A percentile compares a stretch with the other conserved stretches of the same genome.
These are phyloP conservation scores for Pyrenophora seminiperda DNA, from an alignment of 2,329 filamentous ascomycete species.

Conservation along the genomic window DNA sequence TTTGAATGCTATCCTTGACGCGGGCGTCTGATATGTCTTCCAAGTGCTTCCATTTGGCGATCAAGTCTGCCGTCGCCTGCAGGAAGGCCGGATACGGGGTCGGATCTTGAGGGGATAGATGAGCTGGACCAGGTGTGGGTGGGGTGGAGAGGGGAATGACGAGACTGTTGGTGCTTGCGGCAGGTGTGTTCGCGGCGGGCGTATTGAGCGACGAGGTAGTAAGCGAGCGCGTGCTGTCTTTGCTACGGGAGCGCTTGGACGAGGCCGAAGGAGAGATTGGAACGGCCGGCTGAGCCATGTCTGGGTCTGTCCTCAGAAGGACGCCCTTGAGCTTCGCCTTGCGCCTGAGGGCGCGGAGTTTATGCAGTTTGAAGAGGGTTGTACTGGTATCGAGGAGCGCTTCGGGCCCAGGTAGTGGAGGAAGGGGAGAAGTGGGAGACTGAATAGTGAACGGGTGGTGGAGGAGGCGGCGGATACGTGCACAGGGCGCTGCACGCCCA, in stretches of 20 bases:
- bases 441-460: slow-evolving; percentile 24
- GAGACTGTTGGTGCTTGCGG: slow-evolving; percentile 42
- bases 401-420: slow-evolving; percentile 21
- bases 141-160: slow-evolving; percentile 30
- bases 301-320: slow-evolving; percentile 29
- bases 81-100: slow-evolving; percentile 60
- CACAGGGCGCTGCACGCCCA: slow-evolving; percentile 19
- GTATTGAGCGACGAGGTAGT: slow-evolving; percentile 35
- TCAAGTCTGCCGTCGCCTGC: slow-evolving; percentile 58
- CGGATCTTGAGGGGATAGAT: slow-evolving; percentile 23
- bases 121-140: slow-evolving; percentile 15
- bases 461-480: slow-evolving; percentile 10
- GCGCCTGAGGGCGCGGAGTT: slow-evolving; percentile 48
- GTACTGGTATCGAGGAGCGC: slow-evolving; percentile 16
- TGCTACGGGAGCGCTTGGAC: slow-evolving; percentile 49
- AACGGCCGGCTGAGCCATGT: slow-evolving; percentile 35
- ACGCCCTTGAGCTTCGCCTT: slow-evolving; percentile 46
- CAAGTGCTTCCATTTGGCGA: slow-evolving; percentile 65
- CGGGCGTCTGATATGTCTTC: slow-evolving; percentile 65
- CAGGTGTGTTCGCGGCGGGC: slow-evolving; percentile 32
- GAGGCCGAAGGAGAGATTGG: slow-evolving; percentile 42
- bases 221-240: slow-evolving; percentile 43
- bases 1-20: slow-evolving; percentile 52
- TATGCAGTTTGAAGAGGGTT: slow-evolving; percentile 45
- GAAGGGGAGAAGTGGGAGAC: slow-evolving; percentile 25